A percentile compares a stretch with the other conserved stretches of the same genome.
phyloP scores from a whole-genome alignment of 2,329 filamentous ascomycete genomes.

The Plectosphaerella plurivora region DNA sequence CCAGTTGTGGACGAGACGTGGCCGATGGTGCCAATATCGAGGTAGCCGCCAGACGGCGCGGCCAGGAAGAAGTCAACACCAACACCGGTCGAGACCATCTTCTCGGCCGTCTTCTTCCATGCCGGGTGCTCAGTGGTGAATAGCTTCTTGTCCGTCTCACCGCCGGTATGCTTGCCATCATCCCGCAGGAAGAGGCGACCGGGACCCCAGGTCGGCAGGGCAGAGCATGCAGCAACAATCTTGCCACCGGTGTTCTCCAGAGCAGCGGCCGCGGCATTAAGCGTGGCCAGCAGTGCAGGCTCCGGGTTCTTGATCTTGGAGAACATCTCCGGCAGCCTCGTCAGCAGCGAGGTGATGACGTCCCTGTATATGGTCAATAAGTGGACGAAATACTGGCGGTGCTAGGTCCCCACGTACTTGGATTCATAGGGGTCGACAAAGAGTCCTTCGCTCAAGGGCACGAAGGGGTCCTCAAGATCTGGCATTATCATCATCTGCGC shows the following conservation, averaged over 20 bases:
- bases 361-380: slow-evolving; percentile 37
- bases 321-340: slow-evolving; percentile 80
- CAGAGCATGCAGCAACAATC: slow-evolving; percentile 79
- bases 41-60: slow-evolving; percentile 82
- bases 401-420: slow-evolving; percentile 44
- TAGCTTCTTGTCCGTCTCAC: slow-evolving; percentile 87
- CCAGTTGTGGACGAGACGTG: slow-evolving; percentile 86
- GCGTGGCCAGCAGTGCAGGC: slow-evolving; percentile 76
- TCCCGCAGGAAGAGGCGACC: slow-evolving; percentile 82
- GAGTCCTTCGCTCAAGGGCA: slow-evolving; percentile 83
- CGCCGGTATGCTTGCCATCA: slow-evolving; percentile 78
- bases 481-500: slow-evolving; percentile 99
- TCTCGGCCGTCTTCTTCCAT: slow-evolving; percentile 81
- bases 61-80: slow-evolving; percentile 94
- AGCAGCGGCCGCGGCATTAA: slow-evolving; percentile 81
- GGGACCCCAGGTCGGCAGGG: slow-evolving; percentile 89
- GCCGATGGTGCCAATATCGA: slow-evolving; percentile 89
- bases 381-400: neutral
- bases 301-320: slow-evolving; percentile 85
- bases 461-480: slow-evolving; percentile 93
- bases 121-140: slow-evolving; percentile 84
- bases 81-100: slow-evolving; percentile 81
- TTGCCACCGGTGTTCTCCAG: slow-evolving; percentile 87
- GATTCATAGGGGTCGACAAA: slow-evolving; percentile 95
- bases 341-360: slow-evolving; percentile 84